Conservation (phyloP, 345 rosid genomes). For the Eucalyptus sp. region DNA sequence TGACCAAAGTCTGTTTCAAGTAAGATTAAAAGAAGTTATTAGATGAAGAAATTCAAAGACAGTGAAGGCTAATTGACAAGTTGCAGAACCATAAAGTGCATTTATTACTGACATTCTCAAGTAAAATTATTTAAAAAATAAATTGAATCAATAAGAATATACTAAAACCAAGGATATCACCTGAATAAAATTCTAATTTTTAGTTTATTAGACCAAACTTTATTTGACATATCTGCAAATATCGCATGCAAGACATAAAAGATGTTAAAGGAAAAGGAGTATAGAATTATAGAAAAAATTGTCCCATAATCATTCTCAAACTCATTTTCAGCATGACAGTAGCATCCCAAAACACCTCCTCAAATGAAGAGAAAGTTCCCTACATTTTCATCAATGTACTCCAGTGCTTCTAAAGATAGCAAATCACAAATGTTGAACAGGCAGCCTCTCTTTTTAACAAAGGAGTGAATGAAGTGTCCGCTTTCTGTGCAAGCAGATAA, state of each 20-base stretch:
- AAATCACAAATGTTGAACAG: not conserved
- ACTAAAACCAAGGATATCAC: not conserved
- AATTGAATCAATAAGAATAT: not conserved
- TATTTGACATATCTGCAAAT: not conserved
- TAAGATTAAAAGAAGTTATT: not conserved
- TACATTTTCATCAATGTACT: not conserved
- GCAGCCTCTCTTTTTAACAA: not conserved
- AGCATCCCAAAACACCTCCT: not conserved
- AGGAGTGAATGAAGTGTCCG: not conserved
- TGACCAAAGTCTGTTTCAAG: slow-evolving; percentile 60
- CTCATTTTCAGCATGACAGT: not conserved
- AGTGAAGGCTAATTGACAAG: not conserved
- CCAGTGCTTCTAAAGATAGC: not conserved
- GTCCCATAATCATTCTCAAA: not conserved
- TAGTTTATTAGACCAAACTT: not conserved
- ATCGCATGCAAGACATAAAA: not conserved
- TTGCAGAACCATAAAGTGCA: not conserved
- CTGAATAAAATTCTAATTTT: not conserved
- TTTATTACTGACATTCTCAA: not conserved
- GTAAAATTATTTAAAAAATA: not conserved
- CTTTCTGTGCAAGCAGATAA: not conserved
- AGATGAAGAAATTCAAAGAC: not conserved
- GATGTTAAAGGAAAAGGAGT: not conserved
- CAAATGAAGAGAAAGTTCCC: not conserved
- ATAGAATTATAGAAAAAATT: not conserved